Evolutionary conservation across 2,329 filamentous ascomycete genomes (phyloP).

Genomic region (Trichocomaceae sp.): DNA sequence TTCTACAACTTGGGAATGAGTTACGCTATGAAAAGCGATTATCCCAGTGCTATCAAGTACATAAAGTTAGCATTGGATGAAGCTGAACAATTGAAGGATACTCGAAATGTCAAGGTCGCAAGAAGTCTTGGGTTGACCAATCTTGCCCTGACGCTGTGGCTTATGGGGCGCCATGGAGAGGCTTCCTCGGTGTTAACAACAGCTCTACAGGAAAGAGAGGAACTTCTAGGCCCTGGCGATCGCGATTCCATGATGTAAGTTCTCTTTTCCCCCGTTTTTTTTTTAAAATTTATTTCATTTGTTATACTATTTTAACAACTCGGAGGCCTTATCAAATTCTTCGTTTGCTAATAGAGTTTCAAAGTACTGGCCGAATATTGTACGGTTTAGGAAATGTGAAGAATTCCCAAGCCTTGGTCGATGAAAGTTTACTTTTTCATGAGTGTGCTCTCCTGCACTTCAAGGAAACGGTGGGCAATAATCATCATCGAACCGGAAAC

Average conservation of each 20-base stretch:
- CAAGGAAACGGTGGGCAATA: conserved; percentile 1
- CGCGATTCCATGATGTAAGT: neutral
- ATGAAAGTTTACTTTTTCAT: neutral
- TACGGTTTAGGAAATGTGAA: neutral
- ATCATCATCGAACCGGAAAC: conserved; percentile 1
- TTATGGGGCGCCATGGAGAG: neutral
- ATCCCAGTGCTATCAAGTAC: neutral
- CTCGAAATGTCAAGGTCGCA: neutral
- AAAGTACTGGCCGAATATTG: neutral
- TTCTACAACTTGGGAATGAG: neutral
- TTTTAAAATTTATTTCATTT: too few species aligned
- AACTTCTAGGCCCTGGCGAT: neutral
- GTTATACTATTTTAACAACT: neutral
- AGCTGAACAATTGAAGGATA: neutral
- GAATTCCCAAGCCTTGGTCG: neutral
- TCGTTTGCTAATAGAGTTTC: neutral
- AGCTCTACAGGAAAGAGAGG: neutral
- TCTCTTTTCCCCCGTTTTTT: too few species aligned
- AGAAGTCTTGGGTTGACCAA: neutral
- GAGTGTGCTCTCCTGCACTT: neutral
- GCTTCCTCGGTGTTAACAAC: neutral
- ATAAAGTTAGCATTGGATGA: neutral
- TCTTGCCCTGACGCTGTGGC: neutral
- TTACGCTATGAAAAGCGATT: neutral
- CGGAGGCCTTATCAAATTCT: neutral